Base-by-base conservation (phyloP, 2,329 filamentous ascomycete genomes). In the Ascochyta koolunga region DNA sequence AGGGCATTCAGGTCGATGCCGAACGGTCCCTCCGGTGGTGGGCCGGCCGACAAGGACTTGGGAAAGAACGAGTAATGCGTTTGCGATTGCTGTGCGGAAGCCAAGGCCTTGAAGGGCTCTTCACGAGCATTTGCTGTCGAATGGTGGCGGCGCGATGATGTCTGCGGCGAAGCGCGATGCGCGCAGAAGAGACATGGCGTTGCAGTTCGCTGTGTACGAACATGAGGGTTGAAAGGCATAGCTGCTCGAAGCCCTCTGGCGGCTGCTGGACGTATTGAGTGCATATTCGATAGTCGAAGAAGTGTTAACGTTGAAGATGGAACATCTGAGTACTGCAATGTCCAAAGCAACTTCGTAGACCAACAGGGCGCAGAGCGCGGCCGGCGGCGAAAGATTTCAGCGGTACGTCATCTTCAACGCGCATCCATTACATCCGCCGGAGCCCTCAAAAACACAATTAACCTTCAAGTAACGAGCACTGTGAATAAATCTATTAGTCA, bases 41-140 rank as follows among this genome's bases (percentile, higher is more conserved):
- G 89, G 2, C 93, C 93, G 1, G 75, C 48, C 0, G 92, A 85
- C 3, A 97, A 82, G 3, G 92, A 90, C 27, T 83, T 72, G 1
- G 93, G 92, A 80, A 99, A 99, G 77, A 98, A 86, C 50, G 88
- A 85, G 82, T 97, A 98, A 81, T 93, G 86, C 49, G 88, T 91
- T 60, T 77, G 65, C 11, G 56, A 43, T 24, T 56, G 38, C 2
- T 47, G 24, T 15, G 58, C 21, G 18, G 54, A 40, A 19, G 45
- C 22, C 62, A 27, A 63, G 16, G 51, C 39, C 19, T 51, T 50
- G 36, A 62, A 62, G 1, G 63, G 62, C 27, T 59, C 55, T 50
- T 67, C 65, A 22, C 54, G 48, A 5, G 55, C 37, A 8, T 55
- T 44, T 4, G 60, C 32, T 6, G 68, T 68, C 1, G 67, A 70